Base-by-base conservation (phyloP, 768 basidiomycete species). In the Rhodotorula kratochvilovae region DNA sequence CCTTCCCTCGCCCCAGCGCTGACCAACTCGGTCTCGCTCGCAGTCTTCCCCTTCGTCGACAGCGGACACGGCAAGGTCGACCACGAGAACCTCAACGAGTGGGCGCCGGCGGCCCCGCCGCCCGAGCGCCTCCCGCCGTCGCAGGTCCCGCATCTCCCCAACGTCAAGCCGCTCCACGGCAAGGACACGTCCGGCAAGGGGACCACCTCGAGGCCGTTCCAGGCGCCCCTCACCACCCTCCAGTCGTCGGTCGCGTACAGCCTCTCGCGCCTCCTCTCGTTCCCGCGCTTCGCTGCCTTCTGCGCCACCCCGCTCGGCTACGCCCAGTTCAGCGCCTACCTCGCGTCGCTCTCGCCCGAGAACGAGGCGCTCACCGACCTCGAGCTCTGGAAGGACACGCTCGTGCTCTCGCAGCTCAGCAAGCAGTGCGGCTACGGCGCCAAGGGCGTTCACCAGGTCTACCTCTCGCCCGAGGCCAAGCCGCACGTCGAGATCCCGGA, bases 261-360 rank as follows among this genome's bases (percentile, higher is more conserved):
- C 21, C 59, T 68, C 45, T 57, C 54, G 2, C 71, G 66, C 53
- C 60, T 73, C 1, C 43, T 73, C 3, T 58, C 55, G 36, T 54
- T 33, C 11, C 67, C 71, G 27, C 60, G 67, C 39, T 73, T 73
- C 50, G 46, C 35, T 25, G 57, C 67, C 16, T 73, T 61, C 61
- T 39, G 66, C 39, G 2, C 23, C 23, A 68, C 67, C 3, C 67
- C 67, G 5, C 53, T 61, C n/a, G 71, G 71, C 1, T 68, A n/a
- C 48, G 39, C 51, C 11, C 61, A 68, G 48, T 68, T 73, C 63
- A 31, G 54, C 35, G 39, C 46, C n/a, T 68, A 68, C 63, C 63
- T 73, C 31, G 16, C 50, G 31, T 35, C 58, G 11, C 8, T 33
- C 33, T 46, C 23, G 4, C 25, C 56, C 3, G 19, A 48, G 2